A percentile compares a stretch with the other conserved stretches of the same genome.
Conservation (phyloP, 805 yeast genomes). For the Nakazawaea siamensis region DNA sequence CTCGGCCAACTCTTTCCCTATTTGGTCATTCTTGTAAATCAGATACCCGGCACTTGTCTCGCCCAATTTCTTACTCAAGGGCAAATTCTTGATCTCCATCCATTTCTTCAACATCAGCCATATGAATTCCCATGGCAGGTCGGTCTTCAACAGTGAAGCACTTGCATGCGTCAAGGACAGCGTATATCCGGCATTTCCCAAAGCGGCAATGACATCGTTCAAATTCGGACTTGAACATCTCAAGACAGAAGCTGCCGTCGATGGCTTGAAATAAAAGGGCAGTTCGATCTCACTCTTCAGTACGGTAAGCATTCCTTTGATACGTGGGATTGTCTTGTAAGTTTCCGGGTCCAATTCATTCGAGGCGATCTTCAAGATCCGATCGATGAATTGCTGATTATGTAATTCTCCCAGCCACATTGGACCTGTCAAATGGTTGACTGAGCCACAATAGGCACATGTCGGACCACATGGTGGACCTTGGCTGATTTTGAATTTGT, state of each 20-base stretch:
- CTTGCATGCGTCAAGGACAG: slow-evolving; percentile 87
- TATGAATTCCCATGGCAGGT: slow-evolving; percentile 77
- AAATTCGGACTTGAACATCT: slow-evolving; percentile 82
- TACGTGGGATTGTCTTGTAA: slow-evolving; percentile 76
- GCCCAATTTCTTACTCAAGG: slow-evolving; percentile 34
- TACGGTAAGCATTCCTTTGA: slow-evolving; percentile 86
- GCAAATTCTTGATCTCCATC: slow-evolving; percentile 26
- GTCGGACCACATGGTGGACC: slow-evolving; percentile 52
- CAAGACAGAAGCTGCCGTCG: slow-evolving; percentile 64
- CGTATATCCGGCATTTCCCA: slow-evolving; percentile 75
- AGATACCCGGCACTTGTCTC: slow-evolving; percentile 50
- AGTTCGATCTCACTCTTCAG: slow-evolving; percentile 59
- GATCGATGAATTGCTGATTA: slow-evolving; percentile 54
- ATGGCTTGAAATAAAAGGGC: slow-evolving; percentile 82
- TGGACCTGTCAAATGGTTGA: slow-evolving; percentile 85
- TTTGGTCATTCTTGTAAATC: slow-evolving; percentile 37
- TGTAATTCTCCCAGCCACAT: slow-evolving; percentile 90
- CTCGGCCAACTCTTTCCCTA: slow-evolving; percentile 19
- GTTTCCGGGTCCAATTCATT: slow-evolving; percentile 38
- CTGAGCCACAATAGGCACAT: slow-evolving; percentile 65
- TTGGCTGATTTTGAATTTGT: slow-evolving; percentile 50
- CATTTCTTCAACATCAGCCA: slow-evolving; percentile 70
- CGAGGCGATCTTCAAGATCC: slow-evolving; percentile 47
- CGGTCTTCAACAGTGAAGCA: slow-evolving; percentile 78
- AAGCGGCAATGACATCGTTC: slow-evolving; percentile 61